Conservation (phyloP, 164 flowering plant species). For the Buxus sempervirens region DNA sequence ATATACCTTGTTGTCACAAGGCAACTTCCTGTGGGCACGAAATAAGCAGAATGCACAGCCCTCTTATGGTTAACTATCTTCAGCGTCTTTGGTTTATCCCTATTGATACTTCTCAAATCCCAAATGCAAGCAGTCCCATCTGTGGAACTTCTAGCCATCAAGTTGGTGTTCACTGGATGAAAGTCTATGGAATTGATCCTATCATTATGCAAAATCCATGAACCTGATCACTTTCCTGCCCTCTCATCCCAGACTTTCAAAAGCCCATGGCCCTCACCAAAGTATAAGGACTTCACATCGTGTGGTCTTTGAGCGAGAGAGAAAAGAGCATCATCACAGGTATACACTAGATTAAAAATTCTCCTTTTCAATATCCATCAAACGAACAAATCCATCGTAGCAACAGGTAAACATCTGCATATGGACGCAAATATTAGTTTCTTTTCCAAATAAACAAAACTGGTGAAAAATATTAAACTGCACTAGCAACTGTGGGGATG, state of each 20-base stretch:
- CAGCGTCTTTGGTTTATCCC: constrained; percentile 31
- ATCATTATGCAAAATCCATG: constrained; percentile 50
- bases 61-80: constrained; percentile 40
- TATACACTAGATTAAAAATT: constrained; percentile 55
- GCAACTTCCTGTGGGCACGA: constrained; percentile 77
- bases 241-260: constrained; percentile 64
- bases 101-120: constrained; percentile 66
- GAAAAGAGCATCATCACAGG: constrained; percentile 45
- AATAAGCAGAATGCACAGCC: constrained; percentile 84
- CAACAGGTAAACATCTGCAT: constrained; percentile 66
- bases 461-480: too few relatives aligned
- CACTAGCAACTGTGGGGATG: background rate
- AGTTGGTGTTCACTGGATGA: constrained; percentile 42
- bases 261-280: constrained; percentile 64
- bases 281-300: constrained; percentile 45
- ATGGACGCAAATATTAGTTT: constrained; percentile 7
- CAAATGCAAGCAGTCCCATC: constrained; percentile 87
- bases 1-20: constrained; percentile 85
- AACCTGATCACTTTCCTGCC: constrained; percentile 36
- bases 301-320: constrained; percentile 53
- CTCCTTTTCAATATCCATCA: constrained; percentile 80
- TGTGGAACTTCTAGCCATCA: constrained; percentile 84
- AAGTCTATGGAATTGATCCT: constrained; percentile 86
- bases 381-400: constrained; percentile 69
- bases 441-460: background rate